Percentiles rank a stretch among this genome's conserved stretches.
phyloP scores from a whole-genome alignment of 306 rosid genomes.

The Sindora glabra region DNA sequence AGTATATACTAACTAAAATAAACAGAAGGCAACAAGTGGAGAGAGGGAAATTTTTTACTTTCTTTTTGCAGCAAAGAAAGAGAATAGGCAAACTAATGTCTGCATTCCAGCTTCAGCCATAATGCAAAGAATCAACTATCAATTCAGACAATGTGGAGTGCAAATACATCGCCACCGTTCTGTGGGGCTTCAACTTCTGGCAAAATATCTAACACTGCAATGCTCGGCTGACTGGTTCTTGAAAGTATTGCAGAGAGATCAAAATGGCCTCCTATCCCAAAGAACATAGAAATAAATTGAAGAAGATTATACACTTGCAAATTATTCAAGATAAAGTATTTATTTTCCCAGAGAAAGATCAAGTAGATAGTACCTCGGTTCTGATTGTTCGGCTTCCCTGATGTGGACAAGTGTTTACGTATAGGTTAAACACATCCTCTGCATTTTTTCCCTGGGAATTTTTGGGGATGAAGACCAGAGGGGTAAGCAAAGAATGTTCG shows the following conservation, averaged over 20 bases:
- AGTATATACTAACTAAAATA: background rate
- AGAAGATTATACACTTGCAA: background rate
- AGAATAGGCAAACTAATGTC: background rate
- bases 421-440: conserved; percentile 43
- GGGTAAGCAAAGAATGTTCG: too few relatives aligned
- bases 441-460: conserved; percentile 55
- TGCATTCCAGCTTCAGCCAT: conserved; percentile 11
- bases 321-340: too few relatives aligned
- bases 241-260: conserved; percentile 90
- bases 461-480: too few relatives aligned
- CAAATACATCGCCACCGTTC: background rate
- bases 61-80: background rate
- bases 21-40: too few relatives aligned
- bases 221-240: conserved; percentile 73
- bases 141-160: background rate
- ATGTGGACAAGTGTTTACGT: conserved; percentile 82
- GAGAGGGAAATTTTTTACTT: too few relatives aligned
- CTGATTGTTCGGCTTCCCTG: conserved; percentile 99
- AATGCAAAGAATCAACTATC: background rate
- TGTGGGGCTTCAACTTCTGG: conserved; percentile 1
- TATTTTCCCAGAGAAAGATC: background rate
- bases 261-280: conserved; percentile 74
- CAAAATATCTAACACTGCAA: conserved; percentile 27
- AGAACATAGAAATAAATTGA: conserved; percentile 11
- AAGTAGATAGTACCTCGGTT: conserved; percentile 67